Percentiles rank a stretch among this genome's conserved stretches.
phyloP scores from a whole-genome alignment of 2,329 filamentous ascomycete species.

The Calonectria pseudoturangicola region DNA sequence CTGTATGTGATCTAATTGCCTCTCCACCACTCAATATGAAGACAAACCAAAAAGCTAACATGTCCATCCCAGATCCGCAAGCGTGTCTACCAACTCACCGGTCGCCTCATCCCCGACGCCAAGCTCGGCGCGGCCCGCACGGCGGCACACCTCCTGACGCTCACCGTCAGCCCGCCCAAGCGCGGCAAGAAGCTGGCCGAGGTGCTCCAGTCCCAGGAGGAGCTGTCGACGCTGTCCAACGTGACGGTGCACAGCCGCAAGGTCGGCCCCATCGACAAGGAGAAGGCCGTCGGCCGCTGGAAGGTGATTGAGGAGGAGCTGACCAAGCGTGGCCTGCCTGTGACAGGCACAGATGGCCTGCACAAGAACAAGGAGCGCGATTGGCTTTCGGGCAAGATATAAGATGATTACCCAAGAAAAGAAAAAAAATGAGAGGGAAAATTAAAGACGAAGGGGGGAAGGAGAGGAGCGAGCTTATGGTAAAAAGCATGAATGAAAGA shows the following conservation, averaged over 20 bases:
- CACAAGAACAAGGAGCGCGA: conserved; percentile 65
- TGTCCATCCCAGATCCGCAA: conserved; percentile 80
- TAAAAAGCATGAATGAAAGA: conserved; percentile 28
- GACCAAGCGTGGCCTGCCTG: conserved; percentile 75
- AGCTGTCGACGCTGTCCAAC: conserved; percentile 77
- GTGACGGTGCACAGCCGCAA: conserved; percentile 79
- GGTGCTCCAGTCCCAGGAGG: conserved; percentile 68
- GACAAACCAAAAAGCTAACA: conserved; percentile 41
- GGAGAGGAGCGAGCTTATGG: background rate
- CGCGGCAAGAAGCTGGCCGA: conserved; percentile 78
- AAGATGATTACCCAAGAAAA: conserved; percentile 29
- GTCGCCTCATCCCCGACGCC: conserved; percentile 83
- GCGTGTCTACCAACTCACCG: conserved; percentile 87
- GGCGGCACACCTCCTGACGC: conserved; percentile 72
- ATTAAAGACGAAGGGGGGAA: background rate
- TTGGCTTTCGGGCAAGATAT: conserved; percentile 65
- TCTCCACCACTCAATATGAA: background rate
- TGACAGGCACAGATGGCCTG: conserved; percentile 67
- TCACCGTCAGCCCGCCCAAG: conserved; percentile 73
- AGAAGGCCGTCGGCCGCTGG: conserved; percentile 83
- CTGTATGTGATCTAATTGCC: conserved; percentile 71
- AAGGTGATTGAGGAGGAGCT: conserved; percentile 87
- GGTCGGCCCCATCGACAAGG: conserved; percentile 82
- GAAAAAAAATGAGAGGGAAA: conserved; percentile 20
- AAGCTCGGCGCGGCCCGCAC: conserved; percentile 75